phyloP scores from a whole-genome alignment of 2,329 filamentous ascomycete species.

The Talaromyces sp. region DNA sequence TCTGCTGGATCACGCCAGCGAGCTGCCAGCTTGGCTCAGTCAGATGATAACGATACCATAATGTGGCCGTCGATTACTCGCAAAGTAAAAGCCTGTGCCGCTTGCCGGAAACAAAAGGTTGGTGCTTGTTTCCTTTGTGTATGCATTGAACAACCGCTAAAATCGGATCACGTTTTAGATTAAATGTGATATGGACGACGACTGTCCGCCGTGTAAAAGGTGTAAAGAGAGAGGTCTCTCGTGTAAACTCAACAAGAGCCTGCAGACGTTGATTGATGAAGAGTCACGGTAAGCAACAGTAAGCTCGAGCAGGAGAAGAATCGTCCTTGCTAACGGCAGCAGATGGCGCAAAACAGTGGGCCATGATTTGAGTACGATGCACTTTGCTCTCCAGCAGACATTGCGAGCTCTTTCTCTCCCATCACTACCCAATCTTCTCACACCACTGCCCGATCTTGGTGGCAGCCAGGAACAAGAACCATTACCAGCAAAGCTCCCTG shows the following conservation, averaged over 20 bases:
- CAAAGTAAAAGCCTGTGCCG: slow-evolving; percentile 43
- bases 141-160: background rate
- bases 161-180: slow-evolving; percentile 18
- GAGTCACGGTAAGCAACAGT: slow-evolving; percentile 19
- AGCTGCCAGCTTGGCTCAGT: slow-evolving; percentile 7
- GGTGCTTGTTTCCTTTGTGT: background rate
- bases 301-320: background rate
- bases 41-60: slow-evolving; percentile 10
- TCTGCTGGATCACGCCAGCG: slow-evolving; percentile 1
- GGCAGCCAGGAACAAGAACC: slow-evolving; percentile 1
- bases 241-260: slow-evolving; percentile 45
- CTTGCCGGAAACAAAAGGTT: slow-evolving; percentile 49
- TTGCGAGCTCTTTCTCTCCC: slow-evolving; percentile 35
- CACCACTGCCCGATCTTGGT: slow-evolving; percentile 17
- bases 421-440: slow-evolving; percentile 31
- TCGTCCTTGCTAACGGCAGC: background rate
- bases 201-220: slow-evolving; percentile 43
- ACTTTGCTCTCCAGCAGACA: slow-evolving; percentile 21
- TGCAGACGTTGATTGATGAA: slow-evolving; percentile 42
- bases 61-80: slow-evolving; percentile 28
- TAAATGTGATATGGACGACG: slow-evolving; percentile 44
- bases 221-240: slow-evolving; percentile 42
- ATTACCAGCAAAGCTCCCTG: background rate
- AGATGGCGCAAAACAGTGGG: slow-evolving; percentile 22
- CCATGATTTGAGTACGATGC: slow-evolving; percentile 11